Conservation (phyloP, 768 basidiomycete species). For the Lactarius psammicola region DNA sequence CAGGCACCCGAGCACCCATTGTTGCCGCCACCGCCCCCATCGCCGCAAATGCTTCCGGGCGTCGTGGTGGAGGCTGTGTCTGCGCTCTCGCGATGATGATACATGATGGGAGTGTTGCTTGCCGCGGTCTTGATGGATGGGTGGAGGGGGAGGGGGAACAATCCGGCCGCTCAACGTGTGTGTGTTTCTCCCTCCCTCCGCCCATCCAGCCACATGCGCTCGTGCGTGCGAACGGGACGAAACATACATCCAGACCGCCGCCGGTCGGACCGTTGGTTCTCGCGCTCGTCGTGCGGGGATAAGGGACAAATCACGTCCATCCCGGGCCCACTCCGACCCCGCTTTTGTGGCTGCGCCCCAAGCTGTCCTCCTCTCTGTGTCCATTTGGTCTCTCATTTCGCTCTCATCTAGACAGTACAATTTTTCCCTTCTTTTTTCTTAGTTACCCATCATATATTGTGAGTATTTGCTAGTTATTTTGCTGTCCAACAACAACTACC, state of each 20-base stretch:
- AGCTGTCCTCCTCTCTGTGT: background rate
- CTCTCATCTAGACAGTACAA: background rate
- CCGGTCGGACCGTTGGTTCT: background rate
- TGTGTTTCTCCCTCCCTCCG: background rate
- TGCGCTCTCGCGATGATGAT: background rate
- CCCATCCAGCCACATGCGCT: background rate
- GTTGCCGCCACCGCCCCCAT: background rate
- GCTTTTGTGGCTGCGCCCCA: background rate
- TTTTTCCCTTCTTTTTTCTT: background rate
- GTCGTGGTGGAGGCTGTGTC: background rate
- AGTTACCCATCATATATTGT: constrained; percentile 3
- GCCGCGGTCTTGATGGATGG: constrained; percentile 11
- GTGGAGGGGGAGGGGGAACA: background rate
- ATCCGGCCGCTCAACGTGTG: background rate
- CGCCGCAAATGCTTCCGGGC: background rate
- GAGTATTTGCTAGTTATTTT: background rate
- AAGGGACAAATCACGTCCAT: background rate
- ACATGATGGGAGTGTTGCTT: background rate
- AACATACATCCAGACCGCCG: background rate
- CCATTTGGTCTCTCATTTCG: background rate
- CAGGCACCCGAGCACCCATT: constrained; percentile 31
- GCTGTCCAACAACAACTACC: background rate
- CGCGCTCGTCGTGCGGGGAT: background rate
- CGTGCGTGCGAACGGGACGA: background rate
- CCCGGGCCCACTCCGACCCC: background rate